Evolutionary conservation across 1,139 yeast species (phyloP).

Genomic region (Groenewaldozyma sp.): DNA sequence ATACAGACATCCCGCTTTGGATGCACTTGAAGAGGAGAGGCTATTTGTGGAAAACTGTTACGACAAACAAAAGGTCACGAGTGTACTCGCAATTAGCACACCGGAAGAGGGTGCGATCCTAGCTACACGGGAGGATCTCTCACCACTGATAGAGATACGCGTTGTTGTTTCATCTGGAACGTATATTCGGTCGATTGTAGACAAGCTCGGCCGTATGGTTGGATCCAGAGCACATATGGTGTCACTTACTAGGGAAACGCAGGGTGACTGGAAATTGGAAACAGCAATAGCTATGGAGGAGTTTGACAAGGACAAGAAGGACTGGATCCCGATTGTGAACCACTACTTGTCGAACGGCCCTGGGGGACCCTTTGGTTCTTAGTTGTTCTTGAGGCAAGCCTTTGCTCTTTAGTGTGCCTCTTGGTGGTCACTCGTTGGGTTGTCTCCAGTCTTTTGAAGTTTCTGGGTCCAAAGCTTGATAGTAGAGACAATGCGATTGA

Average conservation of each 20-base stretch:
- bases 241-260: slow-evolving; percentile 59
- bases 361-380: slow-evolving; percentile 7
- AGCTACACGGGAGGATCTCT: slow-evolving; percentile 9
- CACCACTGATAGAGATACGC: slow-evolving; percentile 60
- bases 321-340: slow-evolving; percentile 8
- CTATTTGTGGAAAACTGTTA: slow-evolving; percentile 7
- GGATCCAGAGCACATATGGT: slow-evolving; percentile 88
- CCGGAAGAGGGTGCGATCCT: slow-evolving; percentile 8
- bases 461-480: too few species aligned
- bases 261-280: slow-evolving; percentile 74
- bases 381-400: too few species aligned
- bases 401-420: too few species aligned
- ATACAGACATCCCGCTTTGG: slow-evolving; percentile 35
- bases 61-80: slow-evolving; percentile 2
- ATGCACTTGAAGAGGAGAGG: slow-evolving; percentile 27
- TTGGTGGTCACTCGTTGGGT: too few species aligned
- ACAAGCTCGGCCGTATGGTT: slow-evolving; percentile 79
- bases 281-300: slow-evolving; percentile 52
- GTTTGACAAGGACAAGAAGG: slow-evolving; percentile 55
- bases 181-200: slow-evolving; percentile 79
- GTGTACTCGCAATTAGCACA: slow-evolving; percentile 3
- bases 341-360: slow-evolving; percentile 20
- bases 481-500: too few species aligned
- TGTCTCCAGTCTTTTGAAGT: too few species aligned
- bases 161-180: slow-evolving; percentile 92